These are phyloP conservation scores for Umbellularia californica DNA, from an alignment of 164 flowering plant genomes.

Conservation along the genomic window DNA sequence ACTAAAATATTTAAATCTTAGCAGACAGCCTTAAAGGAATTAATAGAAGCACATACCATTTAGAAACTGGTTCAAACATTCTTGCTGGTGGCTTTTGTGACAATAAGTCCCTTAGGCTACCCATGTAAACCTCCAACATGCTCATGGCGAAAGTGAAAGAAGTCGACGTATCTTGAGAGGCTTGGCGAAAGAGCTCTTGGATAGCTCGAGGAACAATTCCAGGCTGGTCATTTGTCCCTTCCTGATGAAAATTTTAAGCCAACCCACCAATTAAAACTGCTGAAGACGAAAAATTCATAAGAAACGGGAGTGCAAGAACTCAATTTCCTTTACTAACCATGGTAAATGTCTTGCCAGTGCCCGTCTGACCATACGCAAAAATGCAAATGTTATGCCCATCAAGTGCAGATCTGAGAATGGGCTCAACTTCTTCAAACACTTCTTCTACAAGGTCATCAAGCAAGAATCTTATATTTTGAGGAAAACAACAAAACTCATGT, in stretches of 20 bases:
- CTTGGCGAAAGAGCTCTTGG: conserved; percentile 44
- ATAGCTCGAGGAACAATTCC: conserved; percentile 77
- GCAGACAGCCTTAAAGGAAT: not conserved
- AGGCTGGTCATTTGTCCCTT: conserved; percentile 49
- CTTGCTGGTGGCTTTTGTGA: conserved; percentile 41
- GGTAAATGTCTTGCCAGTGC: conserved; percentile 87
- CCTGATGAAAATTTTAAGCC: conserved; percentile 41
- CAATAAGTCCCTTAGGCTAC: conserved; percentile 65
- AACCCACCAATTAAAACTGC: not conserved
- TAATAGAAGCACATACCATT: conserved; percentile 33
- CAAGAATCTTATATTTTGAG: conserved; percentile 8
- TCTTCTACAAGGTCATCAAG: conserved; percentile 41
- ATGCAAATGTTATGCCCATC: conserved; percentile 83
- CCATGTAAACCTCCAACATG: conserved; percentile 89
- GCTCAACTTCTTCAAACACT: conserved; percentile 66
- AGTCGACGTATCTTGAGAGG: conserved; percentile 33
- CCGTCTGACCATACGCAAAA: conserved; percentile 90
- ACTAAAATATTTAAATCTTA: too few species aligned
- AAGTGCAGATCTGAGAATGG: conserved; percentile 74
- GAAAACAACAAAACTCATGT: not conserved
- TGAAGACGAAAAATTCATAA: conserved; percentile 2
- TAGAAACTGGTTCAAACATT: conserved; percentile 29
- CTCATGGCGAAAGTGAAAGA: conserved; percentile 64
- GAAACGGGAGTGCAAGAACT: not conserved
- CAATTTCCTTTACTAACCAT: conserved; percentile 49